Evolutionary conservation across 192 early-diverging fungal genomes (phyloP).

Genomic region (Linnemannia zychae): DNA sequence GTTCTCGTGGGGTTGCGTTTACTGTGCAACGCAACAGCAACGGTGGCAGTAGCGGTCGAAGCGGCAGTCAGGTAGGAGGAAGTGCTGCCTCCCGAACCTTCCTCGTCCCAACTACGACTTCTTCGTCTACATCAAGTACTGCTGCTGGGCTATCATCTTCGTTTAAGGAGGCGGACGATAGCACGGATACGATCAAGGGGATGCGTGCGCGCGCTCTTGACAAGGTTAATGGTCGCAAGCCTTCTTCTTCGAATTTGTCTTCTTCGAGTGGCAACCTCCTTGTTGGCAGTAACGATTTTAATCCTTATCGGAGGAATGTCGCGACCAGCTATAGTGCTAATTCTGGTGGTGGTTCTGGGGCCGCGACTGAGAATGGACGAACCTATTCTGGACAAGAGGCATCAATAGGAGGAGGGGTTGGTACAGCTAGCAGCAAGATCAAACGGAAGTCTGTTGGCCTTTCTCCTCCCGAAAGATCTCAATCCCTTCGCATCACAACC

Average conservation of each 20-base stretch:
- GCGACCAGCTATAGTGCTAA: background rate
- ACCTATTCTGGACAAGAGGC: background rate
- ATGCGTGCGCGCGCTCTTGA: constrained; percentile 48
- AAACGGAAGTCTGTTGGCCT: constrained; percentile 40
- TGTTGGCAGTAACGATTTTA: background rate
- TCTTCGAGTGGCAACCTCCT: background rate
- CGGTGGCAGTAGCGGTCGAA: too few relatives aligned
- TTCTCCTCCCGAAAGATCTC: constrained; percentile 4
- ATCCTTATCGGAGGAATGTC: constrained; percentile 13
- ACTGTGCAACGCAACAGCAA: background rate
- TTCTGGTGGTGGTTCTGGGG: background rate
- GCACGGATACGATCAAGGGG: constrained; percentile 50
- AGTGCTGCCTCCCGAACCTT: background rate
- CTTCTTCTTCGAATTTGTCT: background rate
- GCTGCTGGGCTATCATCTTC: constrained; percentile 12
- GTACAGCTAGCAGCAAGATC: constrained; percentile 1
- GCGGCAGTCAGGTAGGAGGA: too few relatives aligned
- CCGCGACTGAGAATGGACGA: background rate
- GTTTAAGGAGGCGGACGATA: constrained; percentile 39
- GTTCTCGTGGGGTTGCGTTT: background rate
- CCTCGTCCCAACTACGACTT: background rate
- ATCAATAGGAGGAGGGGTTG: background rate
- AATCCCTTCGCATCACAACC: background rate
- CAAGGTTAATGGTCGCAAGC: constrained; percentile 12
- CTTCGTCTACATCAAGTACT: background rate